phyloP scores from a whole-genome alignment of 768 basidiomycete species.

The Mycena belliarum region DNA sequence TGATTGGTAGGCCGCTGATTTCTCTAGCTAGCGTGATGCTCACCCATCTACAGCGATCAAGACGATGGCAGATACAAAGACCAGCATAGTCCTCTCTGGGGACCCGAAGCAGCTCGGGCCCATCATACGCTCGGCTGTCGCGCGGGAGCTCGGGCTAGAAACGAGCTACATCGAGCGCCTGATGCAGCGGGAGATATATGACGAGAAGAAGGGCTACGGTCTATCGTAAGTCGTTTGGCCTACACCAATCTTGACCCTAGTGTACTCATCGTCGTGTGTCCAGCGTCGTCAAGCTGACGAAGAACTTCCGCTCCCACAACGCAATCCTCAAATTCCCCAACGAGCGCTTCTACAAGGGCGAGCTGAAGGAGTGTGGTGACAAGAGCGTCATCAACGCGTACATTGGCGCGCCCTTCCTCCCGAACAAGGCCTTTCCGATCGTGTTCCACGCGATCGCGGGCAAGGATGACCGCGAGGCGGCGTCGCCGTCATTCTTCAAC shows the following conservation, averaged over 20 bases:
- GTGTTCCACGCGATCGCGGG: constrained; percentile 63
- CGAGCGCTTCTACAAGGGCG: constrained; percentile 56
- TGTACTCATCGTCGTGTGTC: constrained; percentile 4
- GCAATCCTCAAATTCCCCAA: constrained; percentile 65
- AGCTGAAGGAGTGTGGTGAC: constrained; percentile 52
- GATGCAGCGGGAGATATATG: constrained; percentile 49
- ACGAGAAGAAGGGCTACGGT: constrained; percentile 28
- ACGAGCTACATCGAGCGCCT: constrained; percentile 63
- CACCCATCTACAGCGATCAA: constrained; percentile 43
- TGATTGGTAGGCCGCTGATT: constrained; percentile 34
- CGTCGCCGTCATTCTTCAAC: constrained; percentile 75
- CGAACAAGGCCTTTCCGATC: constrained; percentile 53
- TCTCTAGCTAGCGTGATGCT: background rate
- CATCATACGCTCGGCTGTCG: constrained; percentile 59
- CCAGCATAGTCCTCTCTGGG: constrained; percentile 64
- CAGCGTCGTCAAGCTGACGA: constrained; percentile 62
- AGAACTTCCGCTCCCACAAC: constrained; percentile 67
- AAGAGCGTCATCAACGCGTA: constrained; percentile 39
- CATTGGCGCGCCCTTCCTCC: constrained; percentile 41
- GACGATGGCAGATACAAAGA: constrained; percentile 52
- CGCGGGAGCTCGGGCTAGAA: constrained; percentile 56
- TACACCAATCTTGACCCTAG: background rate
- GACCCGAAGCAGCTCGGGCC: constrained; percentile 76
- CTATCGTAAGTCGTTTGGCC: constrained; percentile 22
- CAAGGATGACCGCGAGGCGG: constrained; percentile 64